Percentiles rank a stretch among this genome's conserved stretches.
These are phyloP conservation scores for Metroxylon sagu DNA, from an alignment of 176 grass and related monocot genomes.

Conservation along the genomic window DNA sequence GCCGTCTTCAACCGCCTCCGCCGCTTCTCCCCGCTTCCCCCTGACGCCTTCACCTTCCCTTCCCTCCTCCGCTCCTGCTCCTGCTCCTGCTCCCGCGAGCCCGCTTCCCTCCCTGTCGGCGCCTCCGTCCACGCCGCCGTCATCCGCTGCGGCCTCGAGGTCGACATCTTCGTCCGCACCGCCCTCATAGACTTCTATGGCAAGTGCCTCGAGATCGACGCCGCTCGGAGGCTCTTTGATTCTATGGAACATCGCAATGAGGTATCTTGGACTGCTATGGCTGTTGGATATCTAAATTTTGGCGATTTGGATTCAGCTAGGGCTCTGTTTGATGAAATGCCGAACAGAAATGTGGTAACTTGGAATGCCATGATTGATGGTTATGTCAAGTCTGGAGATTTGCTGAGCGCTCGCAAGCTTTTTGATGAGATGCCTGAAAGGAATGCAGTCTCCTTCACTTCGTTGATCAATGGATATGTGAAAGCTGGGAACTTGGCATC, in stretches of 20 bases:
- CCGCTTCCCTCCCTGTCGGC: conserved; percentile 18
- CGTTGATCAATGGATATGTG: conserved; percentile 62
- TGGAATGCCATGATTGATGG: conserved; percentile 81
- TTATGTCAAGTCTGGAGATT: conserved; percentile 50
- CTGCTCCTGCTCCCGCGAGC: conserved; percentile 27
- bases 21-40: conserved; percentile 12
- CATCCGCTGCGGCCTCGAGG: conserved; percentile 53
- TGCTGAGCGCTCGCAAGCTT: conserved; percentile 32
- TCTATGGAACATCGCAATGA: conserved; percentile 35
- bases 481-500: conserved; percentile 51
- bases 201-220: conserved; percentile 23
- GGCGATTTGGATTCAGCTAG: conserved; percentile 34
- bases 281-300: conserved; percentile 26
- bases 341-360: conserved; percentile 44
- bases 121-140: conserved; percentile 33
- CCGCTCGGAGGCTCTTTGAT: conserved; percentile 48
- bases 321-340: conserved; percentile 54
- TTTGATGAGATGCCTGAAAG: conserved; percentile 69
- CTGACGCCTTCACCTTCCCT: conserved; percentile 71
- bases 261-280: conserved; percentile 65
- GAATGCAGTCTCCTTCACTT: conserved; percentile 41
- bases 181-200: conserved; percentile 73
- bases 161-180: conserved; percentile 61
- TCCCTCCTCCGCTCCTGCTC: conserved; percentile 48
- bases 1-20: conserved; percentile 47